Percentiles rank a stretch among this genome's conserved stretches.
These are phyloP conservation scores for Anethum foeniculum DNA, from an alignment of 140 eudicot species.

Conservation along the genomic window DNA sequence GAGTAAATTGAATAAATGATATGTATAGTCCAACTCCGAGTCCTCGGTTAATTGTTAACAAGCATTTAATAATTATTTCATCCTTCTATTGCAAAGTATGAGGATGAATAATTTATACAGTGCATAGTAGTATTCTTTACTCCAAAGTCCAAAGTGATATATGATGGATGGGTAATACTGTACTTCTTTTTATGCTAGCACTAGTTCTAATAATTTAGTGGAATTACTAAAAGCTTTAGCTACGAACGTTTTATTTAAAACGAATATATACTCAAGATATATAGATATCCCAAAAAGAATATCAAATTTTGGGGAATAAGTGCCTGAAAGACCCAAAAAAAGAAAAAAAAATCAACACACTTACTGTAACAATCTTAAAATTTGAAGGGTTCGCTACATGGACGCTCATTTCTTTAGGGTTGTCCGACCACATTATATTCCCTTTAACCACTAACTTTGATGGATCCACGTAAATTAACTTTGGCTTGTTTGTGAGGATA, in stretches of 20 bases:
- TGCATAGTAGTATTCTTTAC: neutral
- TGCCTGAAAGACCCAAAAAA: neutral
- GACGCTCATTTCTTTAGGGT: slow-evolving; percentile 84
- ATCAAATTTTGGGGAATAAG: neutral
- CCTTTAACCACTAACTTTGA: slow-evolving; percentile 81
- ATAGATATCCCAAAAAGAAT: neutral
- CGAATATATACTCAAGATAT: neutral
- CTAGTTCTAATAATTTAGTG: neutral
- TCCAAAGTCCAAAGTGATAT: neutral
- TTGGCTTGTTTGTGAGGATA: slow-evolving; percentile 86
- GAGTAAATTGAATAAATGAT: neutral
- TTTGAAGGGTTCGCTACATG: slow-evolving; percentile 76
- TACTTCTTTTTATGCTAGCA: neutral
- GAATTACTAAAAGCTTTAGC: neutral
- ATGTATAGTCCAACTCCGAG: neutral
- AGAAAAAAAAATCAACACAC: slow-evolving; percentile 10
- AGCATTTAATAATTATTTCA: neutral
- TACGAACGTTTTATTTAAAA: neutral
- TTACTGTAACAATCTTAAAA: slow-evolving; percentile 75
- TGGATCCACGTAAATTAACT: slow-evolving; percentile 79
- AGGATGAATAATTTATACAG: neutral
- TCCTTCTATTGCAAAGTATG: neutral
- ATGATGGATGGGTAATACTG: neutral
- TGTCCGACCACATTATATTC: slow-evolving; percentile 84
- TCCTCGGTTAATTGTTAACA: neutral